Conservation (phyloP, 2,329 filamentous ascomycete genomes). For the Beauveria sp. region DNA sequence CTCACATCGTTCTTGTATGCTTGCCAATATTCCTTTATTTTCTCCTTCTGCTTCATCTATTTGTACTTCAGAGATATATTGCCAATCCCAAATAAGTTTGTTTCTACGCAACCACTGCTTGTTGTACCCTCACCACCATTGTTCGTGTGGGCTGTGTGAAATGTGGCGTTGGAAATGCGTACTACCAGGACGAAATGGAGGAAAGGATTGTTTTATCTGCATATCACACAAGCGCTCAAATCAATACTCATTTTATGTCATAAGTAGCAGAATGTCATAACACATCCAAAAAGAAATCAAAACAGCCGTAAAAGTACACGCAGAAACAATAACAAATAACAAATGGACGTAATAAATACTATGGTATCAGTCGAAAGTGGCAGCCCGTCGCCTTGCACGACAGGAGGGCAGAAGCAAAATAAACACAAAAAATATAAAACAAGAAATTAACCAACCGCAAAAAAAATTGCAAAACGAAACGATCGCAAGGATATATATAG, state of each 20-base stretch:
- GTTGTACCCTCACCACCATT: no score
- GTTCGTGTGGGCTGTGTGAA: no score
- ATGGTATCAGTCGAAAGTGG: conserved; percentile 3
- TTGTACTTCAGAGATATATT: no score
- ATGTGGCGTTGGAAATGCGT: no score
- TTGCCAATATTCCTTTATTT: not conserved
- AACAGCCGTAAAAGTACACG: not conserved
- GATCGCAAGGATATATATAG: not conserved
- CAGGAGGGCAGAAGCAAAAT: not conserved
- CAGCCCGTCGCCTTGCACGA: not conserved
- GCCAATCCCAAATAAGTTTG: no score
- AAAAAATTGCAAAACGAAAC: not conserved
- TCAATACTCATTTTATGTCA: not conserved
- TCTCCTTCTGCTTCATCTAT: no score
- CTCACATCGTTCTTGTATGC: not conserved
- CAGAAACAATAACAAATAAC: not conserved
- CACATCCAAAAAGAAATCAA: not conserved
- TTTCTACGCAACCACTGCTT: no score
- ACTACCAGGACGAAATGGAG: no score
- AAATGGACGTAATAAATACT: not conserved
- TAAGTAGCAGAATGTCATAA: not conserved
- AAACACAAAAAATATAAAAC: not conserved
- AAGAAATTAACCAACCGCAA: no score
- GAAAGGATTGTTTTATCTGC: no score
- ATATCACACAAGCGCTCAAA: not conserved